Percentiles rank a stretch among this genome's conserved stretches.
These are phyloP conservation scores for Sextonia rubra DNA, from an alignment of 164 flowering plant genomes.

Conservation along the genomic window DNA sequence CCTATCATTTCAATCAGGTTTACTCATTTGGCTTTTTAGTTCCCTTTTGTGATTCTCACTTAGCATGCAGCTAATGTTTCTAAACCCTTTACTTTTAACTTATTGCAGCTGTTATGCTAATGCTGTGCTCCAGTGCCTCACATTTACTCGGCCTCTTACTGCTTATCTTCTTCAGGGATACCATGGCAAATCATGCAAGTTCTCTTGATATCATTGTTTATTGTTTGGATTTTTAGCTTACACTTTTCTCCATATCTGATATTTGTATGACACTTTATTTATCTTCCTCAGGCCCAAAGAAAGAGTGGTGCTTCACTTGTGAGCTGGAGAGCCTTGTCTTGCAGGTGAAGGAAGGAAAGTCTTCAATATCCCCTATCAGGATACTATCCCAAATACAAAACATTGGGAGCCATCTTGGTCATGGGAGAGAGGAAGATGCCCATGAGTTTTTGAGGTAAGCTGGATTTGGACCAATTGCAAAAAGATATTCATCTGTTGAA, in stretches of 20 bases:
- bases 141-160: slow-evolving; percentile 87
- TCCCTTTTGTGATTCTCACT: too few species aligned
- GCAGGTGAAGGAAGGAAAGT: slow-evolving; percentile 63
- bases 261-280: neutral
- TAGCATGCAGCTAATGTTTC: neutral
- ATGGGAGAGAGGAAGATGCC: slow-evolving; percentile 70
- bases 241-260: neutral
- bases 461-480: neutral
- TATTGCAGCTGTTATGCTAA: slow-evolving; percentile 93
- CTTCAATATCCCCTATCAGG: slow-evolving; percentile 62
- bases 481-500: neutral
- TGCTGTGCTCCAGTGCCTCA: slow-evolving; percentile 93
- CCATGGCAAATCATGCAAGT: slow-evolving; percentile 72
- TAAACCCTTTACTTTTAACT: slow-evolving; percentile 5
- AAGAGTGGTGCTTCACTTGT: slow-evolving; percentile 88
- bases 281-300: slow-evolving; percentile 48
- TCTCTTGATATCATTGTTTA: slow-evolving; percentile 6
- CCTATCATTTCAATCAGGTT: neutral
- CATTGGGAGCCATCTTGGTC: slow-evolving; percentile 46
- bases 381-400: slow-evolving; percentile 48
- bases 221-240: neutral
- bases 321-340: slow-evolving; percentile 68
- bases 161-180: slow-evolving; percentile 79
- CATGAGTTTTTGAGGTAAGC: slow-evolving; percentile 89
- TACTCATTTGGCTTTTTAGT: too few species aligned